Conservation (phyloP, 2,329 filamentous ascomycete species). For the Pseudopyrenochaeta lycopersici region DNA sequence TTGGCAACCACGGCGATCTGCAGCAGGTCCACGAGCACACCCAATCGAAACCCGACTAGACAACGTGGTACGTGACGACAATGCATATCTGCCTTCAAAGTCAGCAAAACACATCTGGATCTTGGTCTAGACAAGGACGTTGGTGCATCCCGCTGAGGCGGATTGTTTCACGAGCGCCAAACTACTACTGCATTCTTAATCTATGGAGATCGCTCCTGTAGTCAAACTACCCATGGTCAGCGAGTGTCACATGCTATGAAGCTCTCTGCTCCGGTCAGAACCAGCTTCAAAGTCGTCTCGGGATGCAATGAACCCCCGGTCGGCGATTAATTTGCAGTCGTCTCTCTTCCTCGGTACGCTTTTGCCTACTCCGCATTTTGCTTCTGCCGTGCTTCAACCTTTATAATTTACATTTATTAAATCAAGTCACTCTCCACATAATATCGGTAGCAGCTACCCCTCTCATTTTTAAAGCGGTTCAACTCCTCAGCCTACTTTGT, state of each 20-base stretch:
- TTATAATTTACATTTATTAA: constrained; percentile 11
- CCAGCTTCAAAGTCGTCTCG: neutral
- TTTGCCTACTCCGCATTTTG: constrained; percentile 9
- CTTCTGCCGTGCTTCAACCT: constrained; percentile 2
- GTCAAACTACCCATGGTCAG: neutral
- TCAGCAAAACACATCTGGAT: neutral
- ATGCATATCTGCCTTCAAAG: neutral
- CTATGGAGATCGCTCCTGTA: neutral
- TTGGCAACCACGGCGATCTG: neutral
- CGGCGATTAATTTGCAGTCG: constrained; percentile 5
- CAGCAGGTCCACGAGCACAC: neutral
- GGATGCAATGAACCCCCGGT: neutral
- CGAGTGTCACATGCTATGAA: neutral
- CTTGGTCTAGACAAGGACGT: neutral
- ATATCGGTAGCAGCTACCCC: constrained; percentile 1
- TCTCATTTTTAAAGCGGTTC: constrained; percentile 1
- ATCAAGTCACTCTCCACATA: constrained; percentile 1
- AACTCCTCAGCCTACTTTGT: neutral
- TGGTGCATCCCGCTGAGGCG: neutral
- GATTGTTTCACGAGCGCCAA: neutral
- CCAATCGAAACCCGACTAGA: neutral
- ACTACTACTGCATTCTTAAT: neutral
- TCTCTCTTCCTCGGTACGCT: constrained; percentile 4
- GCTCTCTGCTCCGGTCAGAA: neutral
- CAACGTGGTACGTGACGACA: constrained; percentile 1